Evolutionary conservation across 2,329 filamentous ascomycete species (phyloP).

Genomic region (Tolypocladium paradoxum): DNA sequence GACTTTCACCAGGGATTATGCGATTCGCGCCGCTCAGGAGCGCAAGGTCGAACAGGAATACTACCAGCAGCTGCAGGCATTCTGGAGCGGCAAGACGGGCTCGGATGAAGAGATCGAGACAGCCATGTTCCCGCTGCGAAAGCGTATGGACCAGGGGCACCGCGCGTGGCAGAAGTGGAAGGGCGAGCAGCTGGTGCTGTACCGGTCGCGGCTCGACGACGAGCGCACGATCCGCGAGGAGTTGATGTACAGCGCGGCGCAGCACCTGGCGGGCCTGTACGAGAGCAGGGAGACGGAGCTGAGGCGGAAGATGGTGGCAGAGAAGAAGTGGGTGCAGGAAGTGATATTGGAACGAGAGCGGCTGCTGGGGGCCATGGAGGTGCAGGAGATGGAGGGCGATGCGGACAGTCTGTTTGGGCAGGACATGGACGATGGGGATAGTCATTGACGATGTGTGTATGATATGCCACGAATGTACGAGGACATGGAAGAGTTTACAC

Average conservation of each 20-base stretch:
- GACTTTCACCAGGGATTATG: conserved; percentile 28
- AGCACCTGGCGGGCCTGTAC: conserved; percentile 16
- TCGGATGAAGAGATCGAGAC: conserved; percentile 18
- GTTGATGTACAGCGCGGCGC: conserved; percentile 28
- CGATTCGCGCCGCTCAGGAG: conserved; percentile 28
- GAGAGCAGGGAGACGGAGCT: conserved; percentile 21
- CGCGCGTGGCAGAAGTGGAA: conserved; percentile 30
- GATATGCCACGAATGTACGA: background rate
- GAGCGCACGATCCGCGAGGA: conserved; percentile 29
- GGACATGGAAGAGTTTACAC: background rate
- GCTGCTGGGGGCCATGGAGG: conserved; percentile 30
- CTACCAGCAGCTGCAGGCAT: conserved; percentile 22
- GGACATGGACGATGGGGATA: conserved; percentile 5
- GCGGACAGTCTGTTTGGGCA: conserved; percentile 20
- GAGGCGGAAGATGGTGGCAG: conserved; percentile 24
- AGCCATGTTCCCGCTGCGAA: conserved; percentile 23
- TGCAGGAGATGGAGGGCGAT: conserved; percentile 31
- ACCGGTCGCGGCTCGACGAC: conserved; percentile 25
- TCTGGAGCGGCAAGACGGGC: conserved; percentile 25
- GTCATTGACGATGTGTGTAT: background rate
- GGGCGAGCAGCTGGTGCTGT: conserved; percentile 26
- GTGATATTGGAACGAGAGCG: conserved; percentile 32
- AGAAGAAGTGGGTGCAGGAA: conserved; percentile 35
- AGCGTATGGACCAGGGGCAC: conserved; percentile 30
- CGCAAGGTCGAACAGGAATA: conserved; percentile 33